A percentile compares a stretch with the other conserved stretches of the same genome.
Evolutionary conservation across 805 yeast species (phyloP).

Genomic region (Yarrowia yakushimensis): DNA sequence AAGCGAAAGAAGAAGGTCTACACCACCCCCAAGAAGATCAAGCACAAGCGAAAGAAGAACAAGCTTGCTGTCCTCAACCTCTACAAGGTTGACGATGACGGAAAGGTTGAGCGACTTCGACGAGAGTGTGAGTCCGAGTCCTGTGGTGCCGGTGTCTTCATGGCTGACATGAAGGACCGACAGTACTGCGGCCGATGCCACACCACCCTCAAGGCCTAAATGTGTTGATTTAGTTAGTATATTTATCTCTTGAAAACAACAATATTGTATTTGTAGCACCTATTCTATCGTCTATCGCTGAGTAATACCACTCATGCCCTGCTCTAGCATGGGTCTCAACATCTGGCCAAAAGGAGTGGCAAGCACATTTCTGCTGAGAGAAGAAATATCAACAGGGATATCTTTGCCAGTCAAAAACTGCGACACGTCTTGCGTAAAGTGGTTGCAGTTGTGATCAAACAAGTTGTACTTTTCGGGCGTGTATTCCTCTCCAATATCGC

Average conservation of each 20-base stretch:
- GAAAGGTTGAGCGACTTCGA: constrained; percentile 97
- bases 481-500: constrained; percentile 48
- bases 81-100: constrained; percentile 99
- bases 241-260: background rate
- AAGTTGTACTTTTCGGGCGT: constrained; percentile 51
- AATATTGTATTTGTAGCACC: too few species aligned
- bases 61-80: constrained; percentile 98
- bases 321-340: constrained; percentile 41
- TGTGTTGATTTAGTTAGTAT: constrained; percentile 26
- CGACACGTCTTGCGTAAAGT: constrained; percentile 55
- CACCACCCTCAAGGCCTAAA: constrained; percentile 70
- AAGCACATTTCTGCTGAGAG: constrained; percentile 52
- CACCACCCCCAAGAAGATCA: constrained; percentile 99
- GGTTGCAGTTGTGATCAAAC: constrained; percentile 64
- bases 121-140: constrained; percentile 86
- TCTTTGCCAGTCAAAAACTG: constrained; percentile 56
- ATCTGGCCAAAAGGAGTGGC: constrained; percentile 51
- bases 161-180: constrained; percentile 98
- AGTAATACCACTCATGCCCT: constrained; percentile 30
- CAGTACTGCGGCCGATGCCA: constrained; percentile 99
- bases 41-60: constrained; percentile 99
- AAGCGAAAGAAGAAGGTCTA: constrained; percentile 99
- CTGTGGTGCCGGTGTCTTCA: constrained; percentile 99
- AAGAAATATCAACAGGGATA: constrained; percentile 51
- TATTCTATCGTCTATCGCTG: constrained; percentile 7